Evolutionary conservation across 768 basidiomycete species (phyloP).

Genomic region (Hysterangium stoloniferum): DNA sequence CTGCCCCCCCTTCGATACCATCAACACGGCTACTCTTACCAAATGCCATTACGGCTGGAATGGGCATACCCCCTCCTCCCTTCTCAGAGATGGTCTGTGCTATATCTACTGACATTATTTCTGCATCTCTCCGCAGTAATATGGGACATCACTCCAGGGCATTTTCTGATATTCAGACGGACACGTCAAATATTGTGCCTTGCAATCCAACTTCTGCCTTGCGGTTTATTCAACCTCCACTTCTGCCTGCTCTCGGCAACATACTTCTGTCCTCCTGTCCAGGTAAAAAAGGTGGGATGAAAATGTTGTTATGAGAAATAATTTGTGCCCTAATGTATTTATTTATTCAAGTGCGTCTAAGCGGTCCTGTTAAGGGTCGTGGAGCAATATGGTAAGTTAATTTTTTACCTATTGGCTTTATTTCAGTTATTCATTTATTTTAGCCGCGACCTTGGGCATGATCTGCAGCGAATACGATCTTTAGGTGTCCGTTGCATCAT

Average conservation of each 20-base stretch:
- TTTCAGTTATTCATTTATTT: background rate
- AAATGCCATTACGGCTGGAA: background rate
- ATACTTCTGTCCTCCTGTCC: slow-evolving; percentile 86
- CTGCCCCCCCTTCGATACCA: slow-evolving; percentile 1
- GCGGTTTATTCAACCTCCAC: background rate
- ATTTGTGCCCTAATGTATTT: background rate
- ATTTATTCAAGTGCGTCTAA: slow-evolving; percentile 47
- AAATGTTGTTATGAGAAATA: slow-evolving; percentile 17
- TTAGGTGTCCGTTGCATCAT: slow-evolving; percentile 75
- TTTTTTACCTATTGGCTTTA: background rate
- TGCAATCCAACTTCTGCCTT: too few relatives aligned
- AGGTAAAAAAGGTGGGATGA: slow-evolving; percentile 76
- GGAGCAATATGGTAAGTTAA: slow-evolving; percentile 53
- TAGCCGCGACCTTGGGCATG: slow-evolving; percentile 61
- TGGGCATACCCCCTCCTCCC: background rate
- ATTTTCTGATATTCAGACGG: too few relatives aligned
- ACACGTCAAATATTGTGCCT: too few relatives aligned
- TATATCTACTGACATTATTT: slow-evolving; percentile 9
- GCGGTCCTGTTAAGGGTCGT: slow-evolving; percentile 71
- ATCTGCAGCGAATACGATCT: slow-evolving; percentile 65
- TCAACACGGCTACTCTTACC: background rate
- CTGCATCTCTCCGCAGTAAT: too few relatives aligned
- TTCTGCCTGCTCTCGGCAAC: slow-evolving; percentile 56
- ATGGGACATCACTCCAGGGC: too few relatives aligned
- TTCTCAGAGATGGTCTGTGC: slow-evolving; percentile 1